Percentiles rank a stretch among this genome's conserved stretches.
phyloP scores from a whole-genome alignment of 768 basidiomycete species.

The Leccinum truebloodii region DNA sequence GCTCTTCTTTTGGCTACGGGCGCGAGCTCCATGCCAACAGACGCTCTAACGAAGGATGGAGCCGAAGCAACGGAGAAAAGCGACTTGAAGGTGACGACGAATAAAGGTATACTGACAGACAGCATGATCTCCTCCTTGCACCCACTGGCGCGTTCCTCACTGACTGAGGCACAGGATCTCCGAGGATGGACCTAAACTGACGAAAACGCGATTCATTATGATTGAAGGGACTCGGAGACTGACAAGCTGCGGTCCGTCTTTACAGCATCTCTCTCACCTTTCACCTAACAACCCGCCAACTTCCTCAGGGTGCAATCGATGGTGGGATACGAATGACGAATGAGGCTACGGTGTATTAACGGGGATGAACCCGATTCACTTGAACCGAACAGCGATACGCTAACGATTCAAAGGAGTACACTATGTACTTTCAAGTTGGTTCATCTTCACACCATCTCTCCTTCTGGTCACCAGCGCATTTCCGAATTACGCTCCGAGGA shows the following conservation, averaged over 20 bases:
- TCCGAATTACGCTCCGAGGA: neutral
- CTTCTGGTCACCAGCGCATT: neutral
- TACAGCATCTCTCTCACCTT: neutral
- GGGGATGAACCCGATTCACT: neutral
- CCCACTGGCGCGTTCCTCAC: neutral
- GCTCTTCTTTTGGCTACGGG: neutral
- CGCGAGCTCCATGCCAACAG: neutral
- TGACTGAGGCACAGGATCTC: neutral
- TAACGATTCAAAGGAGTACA: neutral
- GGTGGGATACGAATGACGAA: neutral
- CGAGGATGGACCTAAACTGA: neutral
- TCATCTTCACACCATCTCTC: neutral
- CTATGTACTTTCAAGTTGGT: neutral
- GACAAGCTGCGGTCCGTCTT: neutral
- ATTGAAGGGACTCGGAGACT: neutral
- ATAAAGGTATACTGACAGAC: neutral
- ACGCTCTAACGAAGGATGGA: neutral
- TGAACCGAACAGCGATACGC: neutral
- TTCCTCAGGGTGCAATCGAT: neutral
- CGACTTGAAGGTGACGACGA: neutral
- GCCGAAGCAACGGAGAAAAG: neutral
- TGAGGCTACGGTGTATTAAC: neutral
- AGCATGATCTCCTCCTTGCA: neutral
- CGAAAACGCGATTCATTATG: neutral
- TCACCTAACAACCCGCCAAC: neutral